Base-by-base conservation (phyloP, 805 yeast species). In the Wickerhamiella occidentalis region DNA sequence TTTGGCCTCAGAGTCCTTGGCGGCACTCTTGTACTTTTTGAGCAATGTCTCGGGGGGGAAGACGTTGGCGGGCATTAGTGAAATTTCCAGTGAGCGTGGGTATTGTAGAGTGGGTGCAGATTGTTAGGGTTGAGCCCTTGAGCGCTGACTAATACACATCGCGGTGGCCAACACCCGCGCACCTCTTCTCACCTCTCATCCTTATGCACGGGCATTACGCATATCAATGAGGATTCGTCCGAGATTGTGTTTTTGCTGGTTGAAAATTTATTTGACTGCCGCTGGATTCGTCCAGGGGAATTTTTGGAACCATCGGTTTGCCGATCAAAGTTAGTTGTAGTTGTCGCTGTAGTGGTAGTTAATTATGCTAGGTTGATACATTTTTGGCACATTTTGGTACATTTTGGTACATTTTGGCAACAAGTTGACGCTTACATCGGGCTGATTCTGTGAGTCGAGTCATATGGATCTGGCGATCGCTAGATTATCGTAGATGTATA, bases 221-320 rank as follows among this genome's bases (percentile, higher is more conserved):
- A 94, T 86, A 87, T 90, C 97, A 88, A 95, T 90, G 98, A 90
- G 97, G 98, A 92, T 87, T 88, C 95, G 96, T 92, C 98, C 97
- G 98, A 90, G 98, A 87, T 88, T 94, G 95, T 90, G 97, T 92
- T 85, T 90, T 90, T 90, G 98, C 98, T 90, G 95, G 96, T 90
- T 92, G 96, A 92, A 90, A 92, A 85, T 88, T 85, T 79, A 80
- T 82, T 40, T 83, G 92, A 88, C 78, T 90, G 88, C 95, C 74
- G 75, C 77, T 76, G 30, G 30, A 22, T 12, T 21, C n/a, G 26
- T 68, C 71, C 67, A 55, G 58, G 54, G 56, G 62, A 59, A 59
- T 58, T 53, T 59, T 58, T 58, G 61, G 61, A 57, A 48, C 36
- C 36, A n/a, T 23, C 18, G 18, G 38, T n/a, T 33, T 19, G 19